phyloP scores from a whole-genome alignment of 2,329 filamentous ascomycete genomes.

The Colletotrichum sidae region DNA sequence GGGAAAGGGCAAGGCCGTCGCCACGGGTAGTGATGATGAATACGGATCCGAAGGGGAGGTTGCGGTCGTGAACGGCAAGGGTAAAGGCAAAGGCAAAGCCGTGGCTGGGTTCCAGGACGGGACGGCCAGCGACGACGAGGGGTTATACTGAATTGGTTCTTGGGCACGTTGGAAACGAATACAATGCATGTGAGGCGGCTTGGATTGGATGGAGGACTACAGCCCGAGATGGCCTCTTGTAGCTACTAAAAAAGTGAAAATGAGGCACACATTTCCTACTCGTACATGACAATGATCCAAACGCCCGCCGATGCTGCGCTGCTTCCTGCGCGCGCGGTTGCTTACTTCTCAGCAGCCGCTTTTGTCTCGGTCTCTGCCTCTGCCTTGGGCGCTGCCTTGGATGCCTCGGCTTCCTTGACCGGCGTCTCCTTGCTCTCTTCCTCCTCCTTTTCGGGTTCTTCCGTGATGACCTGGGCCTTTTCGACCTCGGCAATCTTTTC shows the following conservation, averaged over 20 bases:
- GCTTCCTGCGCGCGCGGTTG: not conserved
- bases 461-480: slow-evolving; percentile 40
- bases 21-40: slow-evolving; percentile 47
- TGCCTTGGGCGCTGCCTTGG: slow-evolving; percentile 27
- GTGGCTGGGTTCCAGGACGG: slow-evolving; percentile 64
- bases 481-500: slow-evolving; percentile 44
- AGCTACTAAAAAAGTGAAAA: slow-evolving; percentile 10
- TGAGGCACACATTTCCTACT: slow-evolving; percentile 9
- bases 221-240: not conserved
- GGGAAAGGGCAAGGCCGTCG: slow-evolving; percentile 52
- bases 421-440: slow-evolving; percentile 37
- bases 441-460: slow-evolving; percentile 48
- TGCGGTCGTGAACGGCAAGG: slow-evolving; percentile 43
- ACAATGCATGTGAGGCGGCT: too few relatives aligned
- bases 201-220: slow-evolving; percentile 5
- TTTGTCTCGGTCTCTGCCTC: slow-evolving; percentile 23
- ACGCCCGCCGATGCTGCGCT: not conserved
- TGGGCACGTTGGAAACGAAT: too few relatives aligned
- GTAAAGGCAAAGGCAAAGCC: slow-evolving; percentile 70
- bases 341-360: slow-evolving; percentile 16
- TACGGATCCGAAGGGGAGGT: slow-evolving; percentile 48
- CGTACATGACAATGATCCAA: not conserved
- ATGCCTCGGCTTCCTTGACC: slow-evolving; percentile 38
- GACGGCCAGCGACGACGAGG: slow-evolving; percentile 68
- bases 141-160: slow-evolving; percentile 58